Base-by-base conservation (phyloP, 371 early-diverging fungal species). In the Mortierella sp. region DNA sequence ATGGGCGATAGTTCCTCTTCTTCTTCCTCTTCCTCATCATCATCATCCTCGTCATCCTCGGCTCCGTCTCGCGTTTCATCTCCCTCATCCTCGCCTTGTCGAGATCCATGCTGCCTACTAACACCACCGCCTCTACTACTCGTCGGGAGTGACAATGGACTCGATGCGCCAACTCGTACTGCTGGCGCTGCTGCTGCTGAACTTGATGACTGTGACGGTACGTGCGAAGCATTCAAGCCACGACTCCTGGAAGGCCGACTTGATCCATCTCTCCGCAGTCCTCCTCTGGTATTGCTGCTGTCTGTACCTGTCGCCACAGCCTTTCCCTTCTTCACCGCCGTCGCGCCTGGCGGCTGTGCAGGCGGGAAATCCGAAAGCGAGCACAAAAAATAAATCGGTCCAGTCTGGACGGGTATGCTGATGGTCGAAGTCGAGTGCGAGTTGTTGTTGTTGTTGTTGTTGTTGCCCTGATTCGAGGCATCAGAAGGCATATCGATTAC, bases 321-420 rank as follows among this genome's bases (percentile, higher is more conserved):
- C 39, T 81, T 81, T 10, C 81, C 81, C 39, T 81, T 81, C 58
- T 64, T 81, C 48, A 41, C 53, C 7, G 58, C 34, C 9, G 58
- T 58, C 22, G 64, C 50, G 14, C 74, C 74, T 41, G 71, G 44
- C 2, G 67, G 74, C 39, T 77, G 77, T 37, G 74, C 34, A 11
- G 81, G 77, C 6, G 81, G 71, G 13, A 67, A 47, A 13, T 81
- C 81, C 1, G 81, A 81, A 8, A 81, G 44, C n/a, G 81, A 81
- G 64, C 81, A 81, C 26, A 77, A 67, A 47, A 81, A 76, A 70
- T 81, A 81, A 64, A 81, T 81, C n/a, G 81, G 81, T 77, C 81
- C 81, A 16, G 81, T 81, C 52, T 81, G 81, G 44, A 81, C 71
- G 77, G 81, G 81, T 77, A 81, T 81, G 45, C 47, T 81, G 14